Percentiles rank a stretch among this genome's conserved stretches.
Evolutionary conservation across 2,329 filamentous ascomycete species (phyloP).

Genomic region (Triangularia setosa): DNA sequence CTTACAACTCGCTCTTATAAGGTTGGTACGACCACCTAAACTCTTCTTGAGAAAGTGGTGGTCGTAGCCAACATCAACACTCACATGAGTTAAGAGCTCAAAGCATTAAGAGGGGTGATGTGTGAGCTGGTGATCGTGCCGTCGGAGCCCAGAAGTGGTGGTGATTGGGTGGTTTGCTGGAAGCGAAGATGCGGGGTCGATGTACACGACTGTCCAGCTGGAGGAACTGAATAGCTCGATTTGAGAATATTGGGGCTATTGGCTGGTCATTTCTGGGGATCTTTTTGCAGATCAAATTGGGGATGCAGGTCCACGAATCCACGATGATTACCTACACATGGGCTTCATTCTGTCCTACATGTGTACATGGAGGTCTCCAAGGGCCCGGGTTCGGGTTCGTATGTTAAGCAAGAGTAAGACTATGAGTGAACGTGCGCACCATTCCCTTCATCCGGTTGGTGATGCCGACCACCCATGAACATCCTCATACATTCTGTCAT

Average conservation of each 20-base stretch:
- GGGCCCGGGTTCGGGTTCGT: not conserved
- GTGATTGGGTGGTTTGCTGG: not conserved
- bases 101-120: not conserved
- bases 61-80: not conserved
- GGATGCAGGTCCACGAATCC: not conserved
- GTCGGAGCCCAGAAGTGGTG: conserved; percentile 1
- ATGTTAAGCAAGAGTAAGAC: not conserved
- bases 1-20: conserved; percentile 9
- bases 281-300: not conserved
- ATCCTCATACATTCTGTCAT: not conserved
- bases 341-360: not conserved
- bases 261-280: not conserved
- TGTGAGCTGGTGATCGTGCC: not conserved
- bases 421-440: not conserved
- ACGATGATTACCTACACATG: not conserved
- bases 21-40: not conserved
- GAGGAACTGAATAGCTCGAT: not conserved
- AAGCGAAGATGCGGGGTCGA: not conserved
- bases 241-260: not conserved
- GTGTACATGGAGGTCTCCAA: too few relatives aligned
- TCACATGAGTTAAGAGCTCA: not conserved
- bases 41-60: not conserved
- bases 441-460: not conserved
- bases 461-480: not conserved
- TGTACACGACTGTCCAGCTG: not conserved